A percentile compares a stretch with the other conserved stretches of the same genome.
phyloP scores from a whole-genome alignment of 495 filamentous ascomycete species.

The Gamarada debralockiae region DNA sequence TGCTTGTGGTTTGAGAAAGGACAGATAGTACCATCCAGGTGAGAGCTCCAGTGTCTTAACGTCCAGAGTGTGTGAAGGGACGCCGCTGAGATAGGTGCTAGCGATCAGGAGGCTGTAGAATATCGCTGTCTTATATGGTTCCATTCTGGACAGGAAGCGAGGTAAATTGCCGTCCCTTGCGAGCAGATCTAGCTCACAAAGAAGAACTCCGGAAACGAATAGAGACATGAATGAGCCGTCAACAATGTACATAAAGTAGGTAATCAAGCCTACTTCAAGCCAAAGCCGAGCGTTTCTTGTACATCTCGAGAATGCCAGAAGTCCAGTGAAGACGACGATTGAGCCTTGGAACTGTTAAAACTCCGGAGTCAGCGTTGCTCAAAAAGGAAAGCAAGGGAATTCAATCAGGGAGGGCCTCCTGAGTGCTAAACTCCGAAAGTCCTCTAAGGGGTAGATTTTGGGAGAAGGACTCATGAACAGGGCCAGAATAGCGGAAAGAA shows the following conservation, averaged over 20 bases:
- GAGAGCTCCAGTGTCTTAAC: constrained; percentile 31
- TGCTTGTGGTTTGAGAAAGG: constrained; percentile 46
- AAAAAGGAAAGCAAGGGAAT: too few species aligned
- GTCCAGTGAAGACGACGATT: constrained; percentile 58
- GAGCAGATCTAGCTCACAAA: constrained; percentile 45
- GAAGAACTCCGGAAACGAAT: constrained; percentile 43
- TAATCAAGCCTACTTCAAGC: constrained; percentile 39
- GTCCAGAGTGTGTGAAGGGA: constrained; percentile 35
- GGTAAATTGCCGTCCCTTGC: constrained; percentile 37
- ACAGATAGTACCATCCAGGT: constrained; percentile 41
- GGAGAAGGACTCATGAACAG: too few species aligned
- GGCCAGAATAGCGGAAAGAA: constrained; percentile 52
- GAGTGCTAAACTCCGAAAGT: too few species aligned
- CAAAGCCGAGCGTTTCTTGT: constrained; percentile 39
- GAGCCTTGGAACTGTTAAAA: constrained; percentile 50
- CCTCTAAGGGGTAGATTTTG: too few species aligned
- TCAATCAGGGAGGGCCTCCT: too few species aligned
- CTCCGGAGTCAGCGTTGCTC: too few species aligned
- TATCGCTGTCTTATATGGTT: constrained; percentile 38
- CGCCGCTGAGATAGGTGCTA: constrained; percentile 40
- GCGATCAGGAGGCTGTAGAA: constrained; percentile 40
- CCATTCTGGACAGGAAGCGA: constrained; percentile 27
- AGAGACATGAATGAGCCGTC: constrained; percentile 42
- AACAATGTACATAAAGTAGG: constrained; percentile 52
- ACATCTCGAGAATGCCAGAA: constrained; percentile 52